Evolutionary conservation across 306 rosid species (phyloP).

Genomic region (Dryas drummondii): DNA sequence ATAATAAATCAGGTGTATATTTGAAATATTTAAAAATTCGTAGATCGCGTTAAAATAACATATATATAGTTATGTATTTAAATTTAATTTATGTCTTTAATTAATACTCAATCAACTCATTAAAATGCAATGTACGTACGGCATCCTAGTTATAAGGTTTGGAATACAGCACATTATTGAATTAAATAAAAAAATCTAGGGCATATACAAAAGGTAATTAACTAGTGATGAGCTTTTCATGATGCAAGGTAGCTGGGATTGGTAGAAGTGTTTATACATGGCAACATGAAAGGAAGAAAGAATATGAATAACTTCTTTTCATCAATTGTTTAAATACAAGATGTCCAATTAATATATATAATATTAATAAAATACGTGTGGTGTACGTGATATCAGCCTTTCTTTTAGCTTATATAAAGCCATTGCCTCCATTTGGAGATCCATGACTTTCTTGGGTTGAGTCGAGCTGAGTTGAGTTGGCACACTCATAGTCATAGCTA

Average conservation of each 20-base stretch:
- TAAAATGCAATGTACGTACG: not conserved
- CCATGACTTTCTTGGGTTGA: not conserved
- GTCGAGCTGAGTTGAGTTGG: not conserved
- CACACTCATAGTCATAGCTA: not conserved
- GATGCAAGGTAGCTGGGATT: slow-evolving; percentile 27
- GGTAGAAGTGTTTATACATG: slow-evolving; percentile 32
- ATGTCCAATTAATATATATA: not conserved
- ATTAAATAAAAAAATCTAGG: slow-evolving; percentile 1
- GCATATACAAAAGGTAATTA: slow-evolving; percentile 16
- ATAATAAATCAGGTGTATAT: too few relatives aligned
- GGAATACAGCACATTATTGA: not conserved
- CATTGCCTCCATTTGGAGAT: slow-evolving; percentile 11
- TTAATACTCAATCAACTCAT: not conserved
- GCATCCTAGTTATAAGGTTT: not conserved
- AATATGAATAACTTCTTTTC: slow-evolving; percentile 54
- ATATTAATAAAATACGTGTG: not conserved
- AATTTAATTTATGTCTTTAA: too few relatives aligned
- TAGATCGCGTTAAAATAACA: too few relatives aligned
- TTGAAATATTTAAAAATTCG: too few relatives aligned
- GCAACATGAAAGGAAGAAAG: slow-evolving; percentile 32
- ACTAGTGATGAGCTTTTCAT: slow-evolving; percentile 29
- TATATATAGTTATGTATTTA: too few relatives aligned
- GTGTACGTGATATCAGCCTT: not conserved
- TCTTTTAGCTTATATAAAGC: slow-evolving; percentile 49
- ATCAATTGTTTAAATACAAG: not conserved